These are phyloP conservation scores for Cucurbita argyrosperma DNA, from an alignment of 306 rosid species.

Conservation along the genomic window DNA sequence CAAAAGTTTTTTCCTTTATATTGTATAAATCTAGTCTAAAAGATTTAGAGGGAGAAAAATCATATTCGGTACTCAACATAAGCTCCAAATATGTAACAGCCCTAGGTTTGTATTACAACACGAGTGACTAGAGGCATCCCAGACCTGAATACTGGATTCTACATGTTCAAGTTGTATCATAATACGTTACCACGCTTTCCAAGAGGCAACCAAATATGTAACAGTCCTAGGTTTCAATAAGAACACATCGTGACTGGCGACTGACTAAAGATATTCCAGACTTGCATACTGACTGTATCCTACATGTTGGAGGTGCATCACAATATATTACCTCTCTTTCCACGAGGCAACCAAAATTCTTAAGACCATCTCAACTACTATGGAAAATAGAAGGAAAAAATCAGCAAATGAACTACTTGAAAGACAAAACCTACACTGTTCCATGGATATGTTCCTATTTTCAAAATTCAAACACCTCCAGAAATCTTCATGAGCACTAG, in stretches of 20 bases:
- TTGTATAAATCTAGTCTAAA: neutral
- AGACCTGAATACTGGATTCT: neutral
- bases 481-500: constrained; percentile 96
- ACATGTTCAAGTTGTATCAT: neutral
- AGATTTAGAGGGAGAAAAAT: neutral
- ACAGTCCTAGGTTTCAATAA: neutral
- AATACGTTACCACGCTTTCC: neutral
- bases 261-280: neutral
- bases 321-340: neutral
- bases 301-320: neutral
- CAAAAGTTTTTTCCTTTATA: neutral
- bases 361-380: neutral
- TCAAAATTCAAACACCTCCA: constrained; percentile 88
- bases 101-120: neutral
- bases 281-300: neutral
- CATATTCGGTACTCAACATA: neutral
- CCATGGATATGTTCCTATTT: constrained; percentile 66
- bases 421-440: constrained; percentile 61
- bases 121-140: neutral
- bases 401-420: neutral
- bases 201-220: neutral
- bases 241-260: neutral
- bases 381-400: neutral
- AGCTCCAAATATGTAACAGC: neutral
- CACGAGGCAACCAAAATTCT: neutral